These are phyloP conservation scores for Vitellaria paradoxa DNA, from an alignment of 179 eudicot genomes.

Conservation along the genomic window DNA sequence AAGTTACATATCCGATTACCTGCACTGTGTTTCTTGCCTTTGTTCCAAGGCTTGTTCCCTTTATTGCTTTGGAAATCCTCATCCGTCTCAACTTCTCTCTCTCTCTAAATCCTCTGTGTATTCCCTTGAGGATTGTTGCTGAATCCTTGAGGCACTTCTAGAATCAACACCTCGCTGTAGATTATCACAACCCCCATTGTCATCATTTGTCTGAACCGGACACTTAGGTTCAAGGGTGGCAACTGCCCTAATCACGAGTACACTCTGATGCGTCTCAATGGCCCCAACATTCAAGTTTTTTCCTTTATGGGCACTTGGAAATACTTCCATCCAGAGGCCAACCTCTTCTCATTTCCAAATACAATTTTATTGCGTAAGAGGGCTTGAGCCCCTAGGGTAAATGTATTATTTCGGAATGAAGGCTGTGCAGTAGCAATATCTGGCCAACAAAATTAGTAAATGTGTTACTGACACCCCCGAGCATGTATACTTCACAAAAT, in stretches of 20 bases:
- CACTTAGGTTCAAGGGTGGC: slow-evolving; percentile 61
- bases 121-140: slow-evolving; percentile 24
- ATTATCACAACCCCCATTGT: slow-evolving; percentile 14
- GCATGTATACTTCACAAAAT: background rate
- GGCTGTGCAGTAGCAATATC: slow-evolving; percentile 76
- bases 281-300: slow-evolving; percentile 23
- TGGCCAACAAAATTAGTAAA: slow-evolving; percentile 26
- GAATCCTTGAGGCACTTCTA: slow-evolving; percentile 15
- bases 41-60: slow-evolving; percentile 91
- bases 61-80: slow-evolving; percentile 82
- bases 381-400: slow-evolving; percentile 29
- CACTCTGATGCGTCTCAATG: slow-evolving; percentile 26
- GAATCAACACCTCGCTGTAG: slow-evolving; percentile 26
- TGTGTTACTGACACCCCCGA: slow-evolving; percentile 9
- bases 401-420: slow-evolving; percentile 32
- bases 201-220: slow-evolving; percentile 31
- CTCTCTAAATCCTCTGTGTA: slow-evolving; percentile 49
- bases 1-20: slow-evolving; percentile 32
- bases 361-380: slow-evolving; percentile 30
- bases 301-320: slow-evolving; percentile 28
- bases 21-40: slow-evolving; percentile 86
- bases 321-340: slow-evolving; percentile 39
- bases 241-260: slow-evolving; percentile 55
- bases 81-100: slow-evolving; percentile 73
- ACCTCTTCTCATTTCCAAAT: slow-evolving; percentile 38